Evolutionary conservation across 352 stramenopile species (phyloP), one percentile per base, ranked within the genome.

Genomic region (Phytophthora hybrid): DNA sequence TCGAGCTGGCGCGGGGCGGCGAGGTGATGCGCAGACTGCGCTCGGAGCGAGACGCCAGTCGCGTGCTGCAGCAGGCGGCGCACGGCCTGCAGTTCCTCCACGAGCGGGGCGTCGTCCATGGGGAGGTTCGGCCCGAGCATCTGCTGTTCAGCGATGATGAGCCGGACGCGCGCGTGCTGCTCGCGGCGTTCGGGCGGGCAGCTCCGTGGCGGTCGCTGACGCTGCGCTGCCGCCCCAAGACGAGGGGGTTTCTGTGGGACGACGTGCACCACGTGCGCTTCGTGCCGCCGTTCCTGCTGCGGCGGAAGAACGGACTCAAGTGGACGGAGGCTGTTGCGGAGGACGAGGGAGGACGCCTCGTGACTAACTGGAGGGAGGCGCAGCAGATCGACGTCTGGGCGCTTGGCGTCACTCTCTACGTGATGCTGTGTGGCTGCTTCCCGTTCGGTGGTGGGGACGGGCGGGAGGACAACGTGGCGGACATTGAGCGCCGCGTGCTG

Each of bases 371-470:
- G 87, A 60, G 56, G 29, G 81, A 93, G 18, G 89, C 85, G 0
- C 79, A 83, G 41, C 89, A 94, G 52, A 46, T 94, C 8, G 89
- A 96, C 66, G 59, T 88, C 11, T 96, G 84, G 83, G 85, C 87
- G 2, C 75, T 96, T 7, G 89, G 89, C 3, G 81, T 96, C 26
- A 92, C 84, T 6, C 83, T 93, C 63, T 93, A 88, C 58, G 73
- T 90, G 54, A 75, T 95, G 66, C 69, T 95, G 2, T 93, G 81
- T 37, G 83, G 78, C 1, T 71, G 71, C 14, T 93, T 89, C 57
- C 88, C 88, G 1, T 94, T 93, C 47, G 64, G 74, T 41, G 66
- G 21, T 29, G 47, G 59, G 0, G 61, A 59, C 16, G 52, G 58
- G 9, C 65, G 71, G 14, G 69, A 80, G 10, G 63, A 67, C n/a